Conservation (phyloP, 495 filamentous ascomycete species). For the Lichenothelia convexa region DNA sequence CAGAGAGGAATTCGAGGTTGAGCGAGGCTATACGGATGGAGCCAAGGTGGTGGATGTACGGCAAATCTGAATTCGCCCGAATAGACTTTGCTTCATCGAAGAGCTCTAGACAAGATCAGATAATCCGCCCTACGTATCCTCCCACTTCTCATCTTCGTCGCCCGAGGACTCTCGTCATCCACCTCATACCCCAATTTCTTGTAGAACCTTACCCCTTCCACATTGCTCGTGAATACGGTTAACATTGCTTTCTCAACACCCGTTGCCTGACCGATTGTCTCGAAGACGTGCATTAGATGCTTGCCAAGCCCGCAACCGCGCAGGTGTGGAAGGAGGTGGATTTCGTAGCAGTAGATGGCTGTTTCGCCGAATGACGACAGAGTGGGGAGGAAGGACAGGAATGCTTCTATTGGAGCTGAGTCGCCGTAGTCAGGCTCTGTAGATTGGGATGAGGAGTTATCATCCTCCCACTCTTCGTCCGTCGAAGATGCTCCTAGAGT, state of each 20-base stretch:
- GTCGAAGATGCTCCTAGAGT: slow-evolving; percentile 22
- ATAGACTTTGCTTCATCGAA: slow-evolving; percentile 23
- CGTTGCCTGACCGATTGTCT: slow-evolving; percentile 13
- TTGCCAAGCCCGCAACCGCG: slow-evolving; percentile 30
- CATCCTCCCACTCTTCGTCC: not conserved
- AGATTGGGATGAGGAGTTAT: not conserved
- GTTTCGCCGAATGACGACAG: too few species aligned
- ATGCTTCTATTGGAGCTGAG: slow-evolving; percentile 28
- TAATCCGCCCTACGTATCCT: slow-evolving; percentile 8
- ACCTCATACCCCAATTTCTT: slow-evolving; percentile 42
- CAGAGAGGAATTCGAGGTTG: slow-evolving; percentile 84
- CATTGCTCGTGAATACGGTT: slow-evolving; percentile 59
- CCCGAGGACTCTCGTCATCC: slow-evolving; percentile 7
- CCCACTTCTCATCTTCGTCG: slow-evolving; percentile 5
- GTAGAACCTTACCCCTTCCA: slow-evolving; percentile 45
- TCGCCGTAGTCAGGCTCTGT: not conserved
- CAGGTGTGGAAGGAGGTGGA: slow-evolving; percentile 43
- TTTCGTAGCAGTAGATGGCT: slow-evolving; percentile 82
- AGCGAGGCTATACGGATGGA: slow-evolving; percentile 78
- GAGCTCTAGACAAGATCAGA: slow-evolving; percentile 8
- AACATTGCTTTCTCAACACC: slow-evolving; percentile 62
- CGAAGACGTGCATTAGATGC: slow-evolving; percentile 17
- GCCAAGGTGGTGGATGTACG: slow-evolving; percentile 67
- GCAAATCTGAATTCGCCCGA: slow-evolving; percentile 58
- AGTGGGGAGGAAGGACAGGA: slow-evolving; percentile 56